phyloP scores from a whole-genome alignment of 352 stramenopile species.

The Blastocystis sp. region DNA sequence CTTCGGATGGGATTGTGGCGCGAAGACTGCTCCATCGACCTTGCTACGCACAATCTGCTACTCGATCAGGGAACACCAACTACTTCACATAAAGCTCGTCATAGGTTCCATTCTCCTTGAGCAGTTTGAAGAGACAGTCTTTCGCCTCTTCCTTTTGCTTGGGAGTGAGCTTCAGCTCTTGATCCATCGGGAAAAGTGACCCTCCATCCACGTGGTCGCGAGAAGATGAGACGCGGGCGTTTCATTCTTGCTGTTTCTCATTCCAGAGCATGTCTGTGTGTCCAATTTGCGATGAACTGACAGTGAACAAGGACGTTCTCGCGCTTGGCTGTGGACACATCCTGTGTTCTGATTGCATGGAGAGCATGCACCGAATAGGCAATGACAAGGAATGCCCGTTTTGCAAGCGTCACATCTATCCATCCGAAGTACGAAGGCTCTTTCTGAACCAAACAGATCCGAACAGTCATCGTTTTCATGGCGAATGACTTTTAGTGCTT shows the following conservation, averaged over 20 bases:
- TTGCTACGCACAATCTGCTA: neutral
- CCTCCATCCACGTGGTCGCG: neutral
- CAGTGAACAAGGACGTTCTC: neutral
- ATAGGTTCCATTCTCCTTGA: constrained; percentile 21
- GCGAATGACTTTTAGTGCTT: constrained; percentile 4
- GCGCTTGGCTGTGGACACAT: constrained; percentile 50
- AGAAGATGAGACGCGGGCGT: neutral
- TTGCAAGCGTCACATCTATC: constrained; percentile 22
- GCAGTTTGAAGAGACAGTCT: constrained; percentile 17
- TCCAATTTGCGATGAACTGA: constrained; percentile 38
- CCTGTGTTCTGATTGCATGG: constrained; percentile 30
- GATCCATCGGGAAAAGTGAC: neutral
- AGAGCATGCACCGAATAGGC: neutral
- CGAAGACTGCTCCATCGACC: neutral
- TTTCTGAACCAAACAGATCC: constrained; percentile 18
- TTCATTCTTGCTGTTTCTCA: neutral
- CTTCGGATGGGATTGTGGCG: neutral
- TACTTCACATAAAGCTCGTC: constrained; percentile 44
- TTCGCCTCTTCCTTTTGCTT: constrained; percentile 26
- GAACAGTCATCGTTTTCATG: neutral
- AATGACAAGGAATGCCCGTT: constrained; percentile 24
- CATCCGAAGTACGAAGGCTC: constrained; percentile 36
- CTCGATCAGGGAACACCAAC: neutral
- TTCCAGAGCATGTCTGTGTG: constrained; percentile 27
- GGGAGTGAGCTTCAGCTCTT: neutral